phyloP scores from a whole-genome alignment of 2,329 filamentous ascomycete species.

The Graphilbum ipis-grandicollis region DNA sequence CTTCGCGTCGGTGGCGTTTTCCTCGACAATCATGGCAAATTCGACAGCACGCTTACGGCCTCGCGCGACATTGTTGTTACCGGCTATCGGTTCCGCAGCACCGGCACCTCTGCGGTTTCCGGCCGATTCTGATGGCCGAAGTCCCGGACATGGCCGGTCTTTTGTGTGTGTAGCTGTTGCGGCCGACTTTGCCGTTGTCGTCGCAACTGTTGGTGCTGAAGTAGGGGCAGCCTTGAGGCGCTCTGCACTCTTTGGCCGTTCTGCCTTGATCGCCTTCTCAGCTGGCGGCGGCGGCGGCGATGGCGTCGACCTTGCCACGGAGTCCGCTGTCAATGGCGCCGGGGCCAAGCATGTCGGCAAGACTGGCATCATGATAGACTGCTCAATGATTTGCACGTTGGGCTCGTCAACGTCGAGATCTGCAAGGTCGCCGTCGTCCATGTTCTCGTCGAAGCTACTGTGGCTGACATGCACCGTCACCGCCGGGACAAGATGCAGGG shows the following conservation, averaged over 20 bases:
- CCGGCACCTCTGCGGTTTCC: constrained; percentile 24
- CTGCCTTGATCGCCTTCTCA: not conserved
- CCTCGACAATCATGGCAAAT: too few species aligned
- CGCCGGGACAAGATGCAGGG: constrained; percentile 22
- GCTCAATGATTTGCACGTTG: constrained; percentile 26
- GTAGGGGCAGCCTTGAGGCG: too few species aligned
- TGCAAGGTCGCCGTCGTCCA: constrained; percentile 16
- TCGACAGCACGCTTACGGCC: too few species aligned
- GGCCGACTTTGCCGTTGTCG: not conserved
- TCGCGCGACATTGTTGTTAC: too few species aligned
- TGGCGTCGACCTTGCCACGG: too few species aligned
- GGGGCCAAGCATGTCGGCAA: too few species aligned
- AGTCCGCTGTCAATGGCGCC: too few species aligned
- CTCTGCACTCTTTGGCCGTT: not conserved
- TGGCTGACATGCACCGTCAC: constrained; percentile 16
- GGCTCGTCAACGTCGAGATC: constrained; percentile 24
- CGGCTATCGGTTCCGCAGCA: not conserved
- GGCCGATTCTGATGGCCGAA: constrained; percentile 32
- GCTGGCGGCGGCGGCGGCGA: constrained; percentile 22
- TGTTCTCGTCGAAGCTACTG: constrained; percentile 18
- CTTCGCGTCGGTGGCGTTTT: too few species aligned
- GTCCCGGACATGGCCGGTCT: constrained; percentile 3
- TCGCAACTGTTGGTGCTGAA: too few species aligned
- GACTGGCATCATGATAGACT: constrained; percentile 19
- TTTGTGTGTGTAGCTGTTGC: not conserved